phyloP scores from a whole-genome alignment of 306 rosid genomes.

The Quercus engelmannii region DNA sequence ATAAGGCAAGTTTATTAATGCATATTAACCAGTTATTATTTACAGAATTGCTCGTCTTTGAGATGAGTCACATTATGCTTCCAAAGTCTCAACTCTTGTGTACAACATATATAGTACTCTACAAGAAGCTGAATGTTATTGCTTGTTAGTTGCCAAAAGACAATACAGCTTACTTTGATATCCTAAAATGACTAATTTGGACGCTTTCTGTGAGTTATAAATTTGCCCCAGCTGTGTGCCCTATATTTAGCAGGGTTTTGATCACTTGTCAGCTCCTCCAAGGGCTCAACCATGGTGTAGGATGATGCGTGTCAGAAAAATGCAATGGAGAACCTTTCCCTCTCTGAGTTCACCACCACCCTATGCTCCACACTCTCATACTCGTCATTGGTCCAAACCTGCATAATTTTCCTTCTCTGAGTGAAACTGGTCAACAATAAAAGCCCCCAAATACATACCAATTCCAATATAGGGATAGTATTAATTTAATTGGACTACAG shows the following conservation, averaged over 20 bases:
- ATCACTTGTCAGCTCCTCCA: constrained; percentile 37
- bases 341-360: too few species aligned
- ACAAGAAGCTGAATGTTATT: not conserved
- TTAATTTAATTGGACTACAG: too few species aligned
- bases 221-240: constrained; percentile 45
- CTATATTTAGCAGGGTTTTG: constrained; percentile 11
- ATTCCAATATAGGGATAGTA: too few species aligned
- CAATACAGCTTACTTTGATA: not conserved
- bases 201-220: constrained; percentile 23
- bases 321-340: constrained; percentile 31
- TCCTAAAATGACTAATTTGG: constrained; percentile 43
- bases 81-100: too few species aligned
- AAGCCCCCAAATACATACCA: not conserved
- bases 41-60: too few species aligned
- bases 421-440: not conserved
- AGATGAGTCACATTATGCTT: too few species aligned
- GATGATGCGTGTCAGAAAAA: constrained; percentile 59
- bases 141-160: not conserved
- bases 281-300: constrained; percentile 34
- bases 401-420: too few species aligned
- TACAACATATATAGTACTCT: too few species aligned
- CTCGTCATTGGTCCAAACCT: too few species aligned
- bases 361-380: too few species aligned
- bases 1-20: too few species aligned
- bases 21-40: too few species aligned